Conservation (phyloP, 148 eudicot species). For the Persicaria tinctoria region DNA sequence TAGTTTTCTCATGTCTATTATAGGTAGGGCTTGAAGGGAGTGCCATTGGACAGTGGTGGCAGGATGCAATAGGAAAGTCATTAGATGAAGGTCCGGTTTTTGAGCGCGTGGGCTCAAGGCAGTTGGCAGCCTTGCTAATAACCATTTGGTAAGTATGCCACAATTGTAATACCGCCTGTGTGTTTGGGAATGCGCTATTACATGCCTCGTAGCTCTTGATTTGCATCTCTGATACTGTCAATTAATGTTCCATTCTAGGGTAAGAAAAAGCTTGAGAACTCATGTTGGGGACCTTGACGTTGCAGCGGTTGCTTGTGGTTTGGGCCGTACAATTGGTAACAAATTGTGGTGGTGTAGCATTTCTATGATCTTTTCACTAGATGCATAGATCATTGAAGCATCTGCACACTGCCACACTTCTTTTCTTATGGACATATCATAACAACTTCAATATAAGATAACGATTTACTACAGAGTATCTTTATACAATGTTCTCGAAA, state of each 20-base stretch:
- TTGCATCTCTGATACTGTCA: neutral
- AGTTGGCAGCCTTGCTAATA: slow-evolving; percentile 84
- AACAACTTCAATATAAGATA: neutral
- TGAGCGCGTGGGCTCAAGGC: slow-evolving; percentile 96
- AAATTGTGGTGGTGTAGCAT: slow-evolving; percentile 2
- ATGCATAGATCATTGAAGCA: neutral
- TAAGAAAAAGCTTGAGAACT: slow-evolving; percentile 68
- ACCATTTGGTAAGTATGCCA: slow-evolving; percentile 65
- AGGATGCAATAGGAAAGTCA: slow-evolving; percentile 82
- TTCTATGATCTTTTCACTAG: neutral
- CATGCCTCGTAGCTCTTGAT: neutral
- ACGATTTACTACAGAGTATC: neutral
- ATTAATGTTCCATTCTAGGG: slow-evolving; percentile 44
- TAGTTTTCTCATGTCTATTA: slow-evolving; percentile 24
- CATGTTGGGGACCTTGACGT: slow-evolving; percentile 98
- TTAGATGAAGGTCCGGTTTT: slow-evolving; percentile 82
- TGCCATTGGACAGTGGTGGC: slow-evolving; percentile 91
- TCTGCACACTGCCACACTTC: neutral
- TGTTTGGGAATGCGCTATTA: neutral
- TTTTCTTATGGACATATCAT: neutral
- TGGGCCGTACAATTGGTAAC: slow-evolving; percentile 95
- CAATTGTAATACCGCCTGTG: neutral
- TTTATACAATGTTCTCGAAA: no score
- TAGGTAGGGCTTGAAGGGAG: slow-evolving; percentile 99
- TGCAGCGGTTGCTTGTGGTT: slow-evolving; percentile 95